Percentiles rank a stretch among this genome's conserved stretches.
Conservation (phyloP, 192 early-diverging fungal genomes). For the Gryganskiella cystojenkinii region DNA sequence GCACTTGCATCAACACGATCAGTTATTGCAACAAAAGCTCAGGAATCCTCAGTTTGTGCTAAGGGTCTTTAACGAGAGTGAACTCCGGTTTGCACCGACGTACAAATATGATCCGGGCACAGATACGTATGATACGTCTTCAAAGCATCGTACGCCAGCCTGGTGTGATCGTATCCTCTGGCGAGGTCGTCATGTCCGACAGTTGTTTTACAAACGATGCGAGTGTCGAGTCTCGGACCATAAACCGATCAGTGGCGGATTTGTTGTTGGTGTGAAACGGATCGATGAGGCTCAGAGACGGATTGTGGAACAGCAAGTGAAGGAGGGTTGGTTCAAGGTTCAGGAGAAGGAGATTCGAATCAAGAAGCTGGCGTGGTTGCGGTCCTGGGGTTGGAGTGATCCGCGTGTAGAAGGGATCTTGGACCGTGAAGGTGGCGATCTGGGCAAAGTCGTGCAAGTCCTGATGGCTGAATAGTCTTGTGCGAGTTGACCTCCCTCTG, state of each 20-base stretch:
- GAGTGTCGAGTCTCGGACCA: constrained; percentile 87
- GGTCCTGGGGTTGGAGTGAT: constrained; percentile 50
- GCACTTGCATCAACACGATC: constrained; percentile 70
- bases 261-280: constrained; percentile 68
- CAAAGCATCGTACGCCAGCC: constrained; percentile 92
- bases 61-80: constrained; percentile 79
- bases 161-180: constrained; percentile 96
- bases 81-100: constrained; percentile 88
- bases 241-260: constrained; percentile 81
- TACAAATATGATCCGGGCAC: constrained; percentile 97
- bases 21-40: constrained; percentile 62
- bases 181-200: constrained; percentile 56
- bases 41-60: constrained; percentile 81
- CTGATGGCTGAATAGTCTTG: constrained; percentile 18
- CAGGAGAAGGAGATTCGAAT: constrained; percentile 52
- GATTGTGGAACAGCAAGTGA: constrained; percentile 59
- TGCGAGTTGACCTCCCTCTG: no score
- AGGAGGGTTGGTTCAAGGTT: constrained; percentile 56
- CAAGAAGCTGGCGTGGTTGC: constrained; percentile 47
- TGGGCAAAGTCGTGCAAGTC: constrained; percentile 28
- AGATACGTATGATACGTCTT: constrained; percentile 88
- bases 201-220: constrained; percentile 70
- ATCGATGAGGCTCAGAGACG: constrained; percentile 64
- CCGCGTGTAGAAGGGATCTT: constrained; percentile 31
- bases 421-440: constrained; percentile 39